Evolutionary conservation across 345 rosid genomes (phyloP).

Genomic region (Citrus sp.): DNA sequence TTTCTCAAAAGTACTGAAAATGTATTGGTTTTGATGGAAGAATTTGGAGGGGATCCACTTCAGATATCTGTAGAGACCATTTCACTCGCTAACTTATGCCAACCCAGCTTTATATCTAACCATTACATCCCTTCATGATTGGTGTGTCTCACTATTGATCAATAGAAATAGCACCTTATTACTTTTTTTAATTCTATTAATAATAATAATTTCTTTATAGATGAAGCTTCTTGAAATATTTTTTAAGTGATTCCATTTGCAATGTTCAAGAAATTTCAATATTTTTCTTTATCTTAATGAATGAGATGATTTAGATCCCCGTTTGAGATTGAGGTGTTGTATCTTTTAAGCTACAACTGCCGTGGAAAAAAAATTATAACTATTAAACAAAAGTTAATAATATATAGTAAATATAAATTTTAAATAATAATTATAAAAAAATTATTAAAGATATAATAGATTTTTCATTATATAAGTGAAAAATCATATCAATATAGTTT

Average conservation of each 20-base stretch:
- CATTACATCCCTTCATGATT: neutral
- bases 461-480: too few relatives aligned
- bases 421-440: too few relatives aligned
- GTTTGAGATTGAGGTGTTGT: too few relatives aligned
- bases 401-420: too few relatives aligned
- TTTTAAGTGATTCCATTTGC: neutral
- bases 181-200: neutral
- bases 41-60: slow-evolving; percentile 64
- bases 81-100: slow-evolving; percentile 7
- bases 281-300: too few relatives aligned
- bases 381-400: too few relatives aligned
- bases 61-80: slow-evolving; percentile 48
- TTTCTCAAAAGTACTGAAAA: slow-evolving; percentile 56
- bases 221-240: neutral
- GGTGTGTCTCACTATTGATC: too few relatives aligned
- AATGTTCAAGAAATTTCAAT: too few relatives aligned
- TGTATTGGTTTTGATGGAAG: slow-evolving; percentile 60
- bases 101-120: neutral
- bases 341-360: rapidly evolving
- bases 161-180: neutral
- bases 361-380: too few relatives aligned
- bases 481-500: too few relatives aligned
- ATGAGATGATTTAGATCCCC: too few relatives aligned
- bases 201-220: neutral
- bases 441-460: too few relatives aligned